Base-by-base conservation (phyloP, 202 grass and related monocot genomes). In the Eragrostis tef region DNA sequence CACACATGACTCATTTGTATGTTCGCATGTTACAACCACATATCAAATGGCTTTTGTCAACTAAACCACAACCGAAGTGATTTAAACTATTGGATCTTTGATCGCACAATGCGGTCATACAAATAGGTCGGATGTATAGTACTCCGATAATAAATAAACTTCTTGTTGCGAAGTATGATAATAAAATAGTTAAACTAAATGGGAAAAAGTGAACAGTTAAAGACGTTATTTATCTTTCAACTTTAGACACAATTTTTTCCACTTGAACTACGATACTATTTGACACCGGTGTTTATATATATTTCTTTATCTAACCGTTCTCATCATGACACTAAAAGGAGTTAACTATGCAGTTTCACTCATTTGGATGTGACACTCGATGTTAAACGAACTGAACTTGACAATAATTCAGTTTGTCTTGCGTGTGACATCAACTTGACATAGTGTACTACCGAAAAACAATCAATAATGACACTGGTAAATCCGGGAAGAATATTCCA, bases 261-360 rank as follows among this genome's bases (percentile, higher is more conserved):
- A 59, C 16, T 63, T 45, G 41, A 27, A 22, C 9, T 31, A 69
- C 2, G n/a, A 69, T 59, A 20, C 25, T 12, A 1, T 63, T 59
- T 6, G 1, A 46, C 19, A 46, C 16, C 54, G 54, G 19, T 36
- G 61, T 24, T 45, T 77, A 44, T n/a, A n/a, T n/a, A n/a, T n/a
- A n/a, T n/a, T 39, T 78, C 4, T 43, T 26, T 41, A 63, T 54
- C 61, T 51, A 56, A 49, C 34, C 11, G 41, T 41, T 46, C 12
- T 82, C 31, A 59, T 78, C 78, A 78, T 45, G 67, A 52, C 45
- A 76, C 46, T 81, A 77, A 59, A 19, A 12, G 78, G 42, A 59
- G 65, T 71, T 81, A 85, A 72, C 15, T 51, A 66, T 65, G 71
- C 50, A 64, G 25, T 31, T 81, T 78, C 63, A 34, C 82, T 76